phyloP scores from a whole-genome alignment of 148 eudicot species.

The Drosera capensis region DNA sequence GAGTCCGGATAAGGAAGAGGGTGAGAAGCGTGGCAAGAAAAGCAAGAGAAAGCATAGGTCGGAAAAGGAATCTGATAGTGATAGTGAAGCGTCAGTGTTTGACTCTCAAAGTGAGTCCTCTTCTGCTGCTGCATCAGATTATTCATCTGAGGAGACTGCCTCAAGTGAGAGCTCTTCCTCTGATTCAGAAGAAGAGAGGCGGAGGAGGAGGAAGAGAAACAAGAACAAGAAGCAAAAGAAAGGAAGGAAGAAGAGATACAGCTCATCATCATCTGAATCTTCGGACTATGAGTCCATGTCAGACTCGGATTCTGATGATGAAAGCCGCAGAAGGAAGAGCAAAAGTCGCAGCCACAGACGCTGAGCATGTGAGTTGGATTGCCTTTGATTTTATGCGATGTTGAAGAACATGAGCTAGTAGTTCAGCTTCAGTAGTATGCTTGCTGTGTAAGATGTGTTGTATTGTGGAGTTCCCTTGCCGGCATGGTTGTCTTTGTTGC shows the following conservation, averaged over 20 bases:
- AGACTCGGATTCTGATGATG: constrained; percentile 52
- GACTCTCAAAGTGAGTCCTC: constrained; percentile 47
- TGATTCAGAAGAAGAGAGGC: constrained; percentile 69
- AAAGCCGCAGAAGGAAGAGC: constrained; percentile 43
- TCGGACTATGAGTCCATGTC: constrained; percentile 53
- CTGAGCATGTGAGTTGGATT: constrained; percentile 6
- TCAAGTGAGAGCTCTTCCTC: constrained; percentile 56
- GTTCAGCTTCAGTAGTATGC: no score
- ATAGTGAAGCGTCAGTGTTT: constrained; percentile 64
- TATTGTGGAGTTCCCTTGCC: no score
- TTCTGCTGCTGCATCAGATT: constrained; percentile 46
- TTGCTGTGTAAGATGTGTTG: no score
- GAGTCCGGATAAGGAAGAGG: constrained; percentile 17
- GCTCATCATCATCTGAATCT: constrained; percentile 67
- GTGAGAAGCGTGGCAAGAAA: constrained; percentile 30
- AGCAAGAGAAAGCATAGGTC: constrained; percentile 66
- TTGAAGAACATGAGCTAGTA: neutral
- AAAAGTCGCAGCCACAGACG: constrained; percentile 51
- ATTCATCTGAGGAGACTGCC: constrained; percentile 49
- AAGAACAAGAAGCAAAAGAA: constrained; percentile 35
- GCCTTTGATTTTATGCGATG: no score
- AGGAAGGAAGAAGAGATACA: constrained; percentile 41
- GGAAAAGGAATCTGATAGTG: constrained; percentile 44
- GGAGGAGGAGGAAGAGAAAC: constrained; percentile 28
- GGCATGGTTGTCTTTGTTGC: no score